Conservation (phyloP, 306 rosid species). For the Medicago ruthenica region DNA sequence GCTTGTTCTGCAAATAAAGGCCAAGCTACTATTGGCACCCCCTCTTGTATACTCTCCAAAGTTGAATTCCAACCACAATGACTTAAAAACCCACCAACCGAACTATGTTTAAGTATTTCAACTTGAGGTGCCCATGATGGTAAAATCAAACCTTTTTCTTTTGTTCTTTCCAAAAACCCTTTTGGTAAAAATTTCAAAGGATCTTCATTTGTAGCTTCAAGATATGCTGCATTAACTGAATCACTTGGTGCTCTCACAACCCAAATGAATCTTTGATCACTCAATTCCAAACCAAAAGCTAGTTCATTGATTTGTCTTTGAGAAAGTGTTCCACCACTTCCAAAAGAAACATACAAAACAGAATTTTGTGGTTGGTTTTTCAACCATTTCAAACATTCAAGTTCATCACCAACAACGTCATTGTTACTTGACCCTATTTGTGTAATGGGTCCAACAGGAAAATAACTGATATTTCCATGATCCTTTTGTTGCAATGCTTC, state of each 20-base stretch:
- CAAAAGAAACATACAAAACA: constrained; percentile 52
- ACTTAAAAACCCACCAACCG: constrained; percentile 42
- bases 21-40: constrained; percentile 39
- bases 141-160: constrained; percentile 48
- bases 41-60: constrained; percentile 35
- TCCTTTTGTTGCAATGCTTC: constrained; percentile 34
- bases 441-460: constrained; percentile 48
- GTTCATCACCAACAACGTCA: background rate
- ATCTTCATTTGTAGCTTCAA: constrained; percentile 7
- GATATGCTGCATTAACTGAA: constrained; percentile 41
- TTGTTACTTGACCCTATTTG: constrained; percentile 32
- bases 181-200: constrained; percentile 46
- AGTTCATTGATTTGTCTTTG: constrained; percentile 46
- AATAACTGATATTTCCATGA: constrained; percentile 2
- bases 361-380: constrained; percentile 37
- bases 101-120: constrained; percentile 37
- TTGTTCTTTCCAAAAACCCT: constrained; percentile 45
- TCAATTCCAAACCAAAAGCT: constrained; percentile 52
- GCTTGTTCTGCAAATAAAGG: constrained; percentile 38
- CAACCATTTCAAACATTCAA: constrained; percentile 41
- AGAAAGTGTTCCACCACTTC: constrained; percentile 57
- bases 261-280: constrained; percentile 51
- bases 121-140: constrained; percentile 52
- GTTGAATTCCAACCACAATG: constrained; percentile 35
- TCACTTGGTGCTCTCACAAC: constrained; percentile 48